Evolutionary conservation across 2,329 filamentous ascomycete species (phyloP), one percentile per base, ranked within the genome.

Genomic region (Ophiocordyceps australis): DNA sequence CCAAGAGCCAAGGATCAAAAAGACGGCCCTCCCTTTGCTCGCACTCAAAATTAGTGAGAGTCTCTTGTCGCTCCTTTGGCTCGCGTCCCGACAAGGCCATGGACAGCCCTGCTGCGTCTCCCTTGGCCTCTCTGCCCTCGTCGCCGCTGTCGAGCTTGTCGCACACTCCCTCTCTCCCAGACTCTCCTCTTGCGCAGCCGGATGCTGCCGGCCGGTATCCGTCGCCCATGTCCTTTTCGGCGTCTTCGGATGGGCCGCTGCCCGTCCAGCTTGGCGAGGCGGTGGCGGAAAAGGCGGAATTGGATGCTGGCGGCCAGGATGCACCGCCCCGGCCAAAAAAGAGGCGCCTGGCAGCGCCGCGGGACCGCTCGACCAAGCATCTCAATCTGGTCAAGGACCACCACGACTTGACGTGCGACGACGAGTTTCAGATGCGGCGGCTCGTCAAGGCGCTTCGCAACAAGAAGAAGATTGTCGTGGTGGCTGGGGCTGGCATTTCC

Each of bases 401-500:
- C 23, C 54, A 55, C 20, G 55, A 62, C 11, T 56, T 62, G 17
- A 44, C 41, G 25, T 46, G 54, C 21, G 49, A 57, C 26, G 57
- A 65, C 22, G 37, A 34, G 20, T 30, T 30, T 7, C 67, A 86
- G 33, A 57, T 93, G 20, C 65, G 78, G 32, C 66, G 73, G 29
- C 58, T 98, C 17, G 55, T 85, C 23, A 67, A 73, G 22, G 74
- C 74, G 14, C 52, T 98, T 29, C 75, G 77, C 41, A 83, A 79
- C 44, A 89, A 89, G 59, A 80, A 85, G 55, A 94, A 93, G 57
- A 92, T 98, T 45, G 82, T 98, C 18, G 81, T 95, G 26, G 79
- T 98, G 47, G 89, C 86, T 24, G 89, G 89, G 30, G 89, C 89
- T 35, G 89, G 89, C 33, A 98, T 98, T 41, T 95, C 89, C 20